These are phyloP conservation scores for Dactylonectria estremocensis DNA, from an alignment of 2,329 filamentous ascomycete species.

Conservation along the genomic window DNA sequence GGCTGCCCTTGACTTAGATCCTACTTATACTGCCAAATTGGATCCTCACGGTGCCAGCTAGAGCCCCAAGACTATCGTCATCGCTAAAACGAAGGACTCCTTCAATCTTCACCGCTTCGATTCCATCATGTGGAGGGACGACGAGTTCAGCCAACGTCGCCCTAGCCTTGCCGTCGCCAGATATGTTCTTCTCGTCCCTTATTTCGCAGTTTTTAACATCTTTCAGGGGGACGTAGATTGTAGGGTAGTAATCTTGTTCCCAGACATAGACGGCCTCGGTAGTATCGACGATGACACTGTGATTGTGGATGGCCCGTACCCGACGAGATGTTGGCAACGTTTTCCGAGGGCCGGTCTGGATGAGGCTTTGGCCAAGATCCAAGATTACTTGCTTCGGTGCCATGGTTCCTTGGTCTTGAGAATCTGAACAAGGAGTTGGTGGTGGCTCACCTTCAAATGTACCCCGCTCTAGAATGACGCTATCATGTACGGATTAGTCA, in stretches of 20 bases:
- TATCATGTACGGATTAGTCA: constrained; percentile 3
- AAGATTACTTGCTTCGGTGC: constrained; percentile 3
- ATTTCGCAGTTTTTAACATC: constrained; percentile 50
- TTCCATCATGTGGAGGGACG: constrained; percentile 44
- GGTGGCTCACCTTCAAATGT: background rate
- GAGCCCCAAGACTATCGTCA: constrained; percentile 53
- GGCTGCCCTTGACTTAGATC: background rate
- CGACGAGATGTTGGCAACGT: constrained; percentile 46
- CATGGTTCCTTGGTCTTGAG: background rate
- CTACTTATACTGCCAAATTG: constrained; percentile 56
- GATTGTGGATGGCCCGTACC: constrained; percentile 53
- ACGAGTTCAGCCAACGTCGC: constrained; percentile 53
- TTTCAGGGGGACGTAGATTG: constrained; percentile 58
- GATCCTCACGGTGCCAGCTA: constrained; percentile 53
- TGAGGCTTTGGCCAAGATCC: constrained; percentile 30
- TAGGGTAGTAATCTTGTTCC: constrained; percentile 65
- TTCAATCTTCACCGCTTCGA: constrained; percentile 49
- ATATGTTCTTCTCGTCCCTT: constrained; percentile 47
- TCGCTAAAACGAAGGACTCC: constrained; percentile 58
- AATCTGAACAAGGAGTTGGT: background rate
- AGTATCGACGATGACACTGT: constrained; percentile 55
- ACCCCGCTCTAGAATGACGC: constrained; percentile 42
- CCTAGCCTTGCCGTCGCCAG: constrained; percentile 41
- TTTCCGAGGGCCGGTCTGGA: constrained; percentile 41
- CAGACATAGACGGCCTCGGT: constrained; percentile 57